Evolutionary conservation across 352 stramenopile species (phyloP), one percentile per base, ranked within the genome.

Genomic region (Phytophthora pinifolia): DNA sequence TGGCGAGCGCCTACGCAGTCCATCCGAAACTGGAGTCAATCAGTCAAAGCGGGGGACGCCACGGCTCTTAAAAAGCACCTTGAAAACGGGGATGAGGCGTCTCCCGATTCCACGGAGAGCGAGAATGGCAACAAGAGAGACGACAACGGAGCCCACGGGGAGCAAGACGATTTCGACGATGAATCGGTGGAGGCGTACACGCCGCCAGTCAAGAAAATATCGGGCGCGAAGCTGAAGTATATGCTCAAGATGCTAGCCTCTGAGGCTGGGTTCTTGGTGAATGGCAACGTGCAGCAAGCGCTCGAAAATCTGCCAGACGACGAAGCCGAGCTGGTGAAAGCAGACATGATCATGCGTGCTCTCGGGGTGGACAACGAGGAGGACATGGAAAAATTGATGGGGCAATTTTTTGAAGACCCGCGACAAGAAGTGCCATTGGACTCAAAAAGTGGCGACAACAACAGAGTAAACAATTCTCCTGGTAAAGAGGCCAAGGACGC

Each of bases 191-290:
- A 90, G 30, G 51, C 70, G 1, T 73, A 81, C n/a, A 53, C 76
- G 7, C 65, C 64, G 1, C 45, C 54, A 0, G 70, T 81, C 31
- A 74, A 75, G 46, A 83, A 88, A 51, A 84, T 96, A 56, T 88
- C 82, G 18, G 77, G 83, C 9, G 62, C 71, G 0, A 95, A 96
- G 56, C 67, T 97, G 35, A 92, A 93, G 64, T 81, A 89, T 57
- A 95, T 97, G 81, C 72, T 97, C 32, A 81, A 86, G 62, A 71
- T 97, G 60, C 65, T 97, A 6, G 72, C 83, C 0, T 69, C 69
- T 2, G 90, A 97, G 54, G 88, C 89, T 8, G 89, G 86, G 0
- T 97, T 97, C 46, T 63, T 97, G 7, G 79, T 97, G 10, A 88
- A 96, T 31, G 59, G 70, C 6, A 90, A 64, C 41, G 79, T 96